A percentile compares a stretch with the other conserved stretches of the same genome.
These are phyloP conservation scores for Emericellopsis atlantica DNA, from an alignment of 2,329 filamentous ascomycete species.

Conservation along the genomic window DNA sequence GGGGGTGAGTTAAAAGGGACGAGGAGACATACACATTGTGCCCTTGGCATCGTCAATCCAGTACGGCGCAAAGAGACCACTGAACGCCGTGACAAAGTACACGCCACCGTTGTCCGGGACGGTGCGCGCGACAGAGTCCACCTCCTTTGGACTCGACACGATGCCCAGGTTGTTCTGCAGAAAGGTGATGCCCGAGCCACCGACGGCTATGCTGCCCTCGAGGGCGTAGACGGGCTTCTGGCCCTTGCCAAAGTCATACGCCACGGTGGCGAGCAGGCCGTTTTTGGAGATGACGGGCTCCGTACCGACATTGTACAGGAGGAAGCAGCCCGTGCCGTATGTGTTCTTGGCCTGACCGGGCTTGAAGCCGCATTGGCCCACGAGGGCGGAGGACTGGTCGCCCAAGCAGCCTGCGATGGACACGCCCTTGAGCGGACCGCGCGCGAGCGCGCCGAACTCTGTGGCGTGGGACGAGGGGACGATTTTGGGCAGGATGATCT, in stretches of 20 bases:
- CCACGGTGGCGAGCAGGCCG: slow-evolving; percentile 67
- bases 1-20: neutral
- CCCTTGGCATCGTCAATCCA: slow-evolving; percentile 77
- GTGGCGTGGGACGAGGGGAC: slow-evolving; percentile 59
- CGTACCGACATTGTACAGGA: slow-evolving; percentile 70
- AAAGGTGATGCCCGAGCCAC: slow-evolving; percentile 65
- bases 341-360: slow-evolving; percentile 75
- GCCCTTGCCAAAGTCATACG: slow-evolving; percentile 57
- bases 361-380: slow-evolving; percentile 67
- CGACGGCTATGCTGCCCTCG: slow-evolving; percentile 66
- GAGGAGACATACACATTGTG: slow-evolving; percentile 38
- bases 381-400: slow-evolving; percentile 70
- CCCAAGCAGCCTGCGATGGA: slow-evolving; percentile 68
- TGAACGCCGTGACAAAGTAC: slow-evolving; percentile 70
- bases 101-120: slow-evolving; percentile 60
- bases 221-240: slow-evolving; percentile 62
- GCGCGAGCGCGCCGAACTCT: slow-evolving; percentile 52
- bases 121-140: slow-evolving; percentile 31
- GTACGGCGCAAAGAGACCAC: slow-evolving; percentile 70
- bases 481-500: slow-evolving; percentile 62
- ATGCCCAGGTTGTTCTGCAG: slow-evolving; percentile 44
- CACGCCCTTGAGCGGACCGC: slow-evolving; percentile 50
- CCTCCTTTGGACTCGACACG: slow-evolving; percentile 32
- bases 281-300: slow-evolving; percentile 70
- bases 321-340: slow-evolving; percentile 75